A percentile compares a stretch with the other conserved stretches of the same genome.
Conservation (phyloP, 1,139 yeast species). For the Saccharomycopsis crataegensis region DNA sequence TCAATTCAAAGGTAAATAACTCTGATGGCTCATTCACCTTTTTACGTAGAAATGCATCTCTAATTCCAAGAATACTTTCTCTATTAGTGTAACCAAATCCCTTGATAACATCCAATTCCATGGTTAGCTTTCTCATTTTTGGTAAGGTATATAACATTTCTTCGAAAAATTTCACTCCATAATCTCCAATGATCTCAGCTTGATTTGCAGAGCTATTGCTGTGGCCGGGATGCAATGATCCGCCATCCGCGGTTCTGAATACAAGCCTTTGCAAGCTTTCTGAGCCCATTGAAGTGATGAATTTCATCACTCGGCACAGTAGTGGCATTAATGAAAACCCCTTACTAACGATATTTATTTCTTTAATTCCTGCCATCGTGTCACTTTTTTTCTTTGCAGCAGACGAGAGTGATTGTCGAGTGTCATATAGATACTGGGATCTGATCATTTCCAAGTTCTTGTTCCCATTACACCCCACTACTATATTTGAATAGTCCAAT, state of each 20-base stretch:
- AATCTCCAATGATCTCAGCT: background rate
- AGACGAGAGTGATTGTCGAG: no score
- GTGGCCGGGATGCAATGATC: no score
- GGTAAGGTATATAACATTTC: background rate
- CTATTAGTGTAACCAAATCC: background rate
- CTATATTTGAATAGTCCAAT: no score
- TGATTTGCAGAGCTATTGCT: background rate
- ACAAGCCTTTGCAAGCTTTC: background rate
- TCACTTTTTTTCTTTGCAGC: no score
- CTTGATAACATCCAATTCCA: background rate
- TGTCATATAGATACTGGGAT: no score
- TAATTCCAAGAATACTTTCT: background rate
- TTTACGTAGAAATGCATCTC: background rate
- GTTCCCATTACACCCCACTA: no score
- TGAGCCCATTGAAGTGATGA: no score
- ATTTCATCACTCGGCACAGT: no score
- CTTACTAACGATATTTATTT: no score
- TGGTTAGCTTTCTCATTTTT: background rate
- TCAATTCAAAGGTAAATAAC: background rate
- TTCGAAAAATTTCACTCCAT: background rate
- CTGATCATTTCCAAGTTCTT: no score
- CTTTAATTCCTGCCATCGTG: no score
- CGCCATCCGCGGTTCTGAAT: background rate
- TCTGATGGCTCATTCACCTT: background rate
- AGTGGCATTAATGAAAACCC: no score